phyloP scores from a whole-genome alignment of 2,329 filamentous ascomycete species.

The Aureobasidium namibiae region DNA sequence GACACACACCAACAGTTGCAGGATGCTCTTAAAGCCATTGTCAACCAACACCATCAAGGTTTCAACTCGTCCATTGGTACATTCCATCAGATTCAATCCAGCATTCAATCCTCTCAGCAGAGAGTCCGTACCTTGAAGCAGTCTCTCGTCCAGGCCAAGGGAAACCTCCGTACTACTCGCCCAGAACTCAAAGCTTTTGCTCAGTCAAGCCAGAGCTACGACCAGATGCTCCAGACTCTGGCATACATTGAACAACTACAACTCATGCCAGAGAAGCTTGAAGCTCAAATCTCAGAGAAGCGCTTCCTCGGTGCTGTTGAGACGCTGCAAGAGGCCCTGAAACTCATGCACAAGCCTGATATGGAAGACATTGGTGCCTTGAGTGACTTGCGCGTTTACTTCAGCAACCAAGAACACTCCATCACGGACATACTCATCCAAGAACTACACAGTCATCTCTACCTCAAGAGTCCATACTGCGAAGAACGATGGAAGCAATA shows the following conservation, averaged over 20 bases:
- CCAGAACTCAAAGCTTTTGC: constrained; percentile 88
- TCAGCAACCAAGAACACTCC: constrained; percentile 85
- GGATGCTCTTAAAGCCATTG: constrained; percentile 83
- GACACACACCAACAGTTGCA: constrained; percentile 83
- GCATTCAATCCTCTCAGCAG: constrained; percentile 80
- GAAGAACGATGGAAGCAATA: constrained; percentile 90
- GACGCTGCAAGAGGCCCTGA: constrained; percentile 76
- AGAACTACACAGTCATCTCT: constrained; percentile 92
- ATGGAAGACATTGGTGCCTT: constrained; percentile 87
- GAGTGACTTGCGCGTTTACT: constrained; percentile 75
- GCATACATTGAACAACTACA: constrained; percentile 69
- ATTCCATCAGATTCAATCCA: constrained; percentile 96
- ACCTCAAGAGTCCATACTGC: constrained; percentile 95
- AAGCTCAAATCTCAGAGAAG: constrained; percentile 93
- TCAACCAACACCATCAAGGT: constrained; percentile 97
- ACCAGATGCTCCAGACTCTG: constrained; percentile 76
- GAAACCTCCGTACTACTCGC: constrained; percentile 73
- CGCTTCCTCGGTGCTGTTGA: constrained; percentile 89
- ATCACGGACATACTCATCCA: constrained; percentile 95
- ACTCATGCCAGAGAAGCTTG: constrained; percentile 80
- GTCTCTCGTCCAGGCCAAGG: constrained; percentile 72
- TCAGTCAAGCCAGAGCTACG: constrained; percentile 79
- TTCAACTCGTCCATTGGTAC: constrained; percentile 99
- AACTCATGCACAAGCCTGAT: constrained; percentile 76
- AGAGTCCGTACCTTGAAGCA: constrained; percentile 76